phyloP scores from a whole-genome alignment of 371 early-diverging fungal species.

The Dichotomocladium elegans region DNA sequence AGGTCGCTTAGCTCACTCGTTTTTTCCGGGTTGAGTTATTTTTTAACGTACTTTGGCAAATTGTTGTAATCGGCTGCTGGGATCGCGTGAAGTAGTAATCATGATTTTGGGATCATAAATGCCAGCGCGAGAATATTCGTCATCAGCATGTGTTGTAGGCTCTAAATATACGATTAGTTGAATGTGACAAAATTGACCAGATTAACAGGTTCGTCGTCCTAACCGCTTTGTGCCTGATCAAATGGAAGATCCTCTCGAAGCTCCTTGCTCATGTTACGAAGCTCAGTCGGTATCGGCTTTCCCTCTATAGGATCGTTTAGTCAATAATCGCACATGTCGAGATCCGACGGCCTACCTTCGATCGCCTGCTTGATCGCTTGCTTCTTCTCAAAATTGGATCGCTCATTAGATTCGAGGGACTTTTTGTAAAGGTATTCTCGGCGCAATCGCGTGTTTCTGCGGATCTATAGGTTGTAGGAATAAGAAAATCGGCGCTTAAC shows the following conservation, averaged over 20 bases:
- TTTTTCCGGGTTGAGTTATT: no score
- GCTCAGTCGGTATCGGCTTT: slow-evolving; percentile 78
- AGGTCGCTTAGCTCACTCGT: neutral
- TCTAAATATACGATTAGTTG: slow-evolving; percentile 25
- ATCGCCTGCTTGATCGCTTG: slow-evolving; percentile 90
- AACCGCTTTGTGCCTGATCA: slow-evolving; percentile 87
- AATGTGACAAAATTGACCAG: neutral
- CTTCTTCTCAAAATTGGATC: slow-evolving; percentile 87
- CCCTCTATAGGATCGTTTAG: slow-evolving; percentile 77
- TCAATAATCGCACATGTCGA: no score
- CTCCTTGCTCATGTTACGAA: slow-evolving; percentile 72
- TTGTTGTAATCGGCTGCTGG: slow-evolving; percentile 89
- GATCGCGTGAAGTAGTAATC: slow-evolving; percentile 97
- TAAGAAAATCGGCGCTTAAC: no score
- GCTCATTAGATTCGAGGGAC: slow-evolving; percentile 88
- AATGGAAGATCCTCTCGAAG: slow-evolving; percentile 77
- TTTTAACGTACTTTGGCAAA: slow-evolving; percentile 81
- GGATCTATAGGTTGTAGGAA: slow-evolving; percentile 44
- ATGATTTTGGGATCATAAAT: slow-evolving; percentile 93
- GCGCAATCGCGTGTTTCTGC: slow-evolving; percentile 80
- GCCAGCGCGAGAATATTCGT: slow-evolving; percentile 95
- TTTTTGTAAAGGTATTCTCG: slow-evolving; percentile 95
- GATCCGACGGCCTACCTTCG: slow-evolving; percentile 71
- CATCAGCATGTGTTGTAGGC: slow-evolving; percentile 86
- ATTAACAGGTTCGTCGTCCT: neutral